phyloP scores from a whole-genome alignment of 176 grass and related monocot genomes.

The Oryza meridionalis region DNA sequence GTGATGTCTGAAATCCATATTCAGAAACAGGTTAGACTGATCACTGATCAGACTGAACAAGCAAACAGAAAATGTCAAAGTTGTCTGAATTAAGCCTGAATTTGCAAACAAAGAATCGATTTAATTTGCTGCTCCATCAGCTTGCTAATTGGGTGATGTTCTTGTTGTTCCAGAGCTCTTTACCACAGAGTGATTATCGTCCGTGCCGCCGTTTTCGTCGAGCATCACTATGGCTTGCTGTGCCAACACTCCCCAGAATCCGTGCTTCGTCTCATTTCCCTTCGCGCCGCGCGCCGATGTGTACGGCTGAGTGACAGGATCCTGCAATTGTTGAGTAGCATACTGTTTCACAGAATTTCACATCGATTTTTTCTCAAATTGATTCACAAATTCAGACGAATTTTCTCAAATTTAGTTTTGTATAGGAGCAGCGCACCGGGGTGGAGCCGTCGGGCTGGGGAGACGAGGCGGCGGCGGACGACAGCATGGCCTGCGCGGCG shows the following conservation, averaged over 20 bases:
- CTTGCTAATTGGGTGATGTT: not conserved
- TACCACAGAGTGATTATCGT: conserved; percentile 35
- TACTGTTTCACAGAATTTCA: not conserved
- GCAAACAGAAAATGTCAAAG: too few relatives aligned
- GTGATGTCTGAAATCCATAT: conserved; percentile 40
- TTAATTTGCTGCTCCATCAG: not conserved
- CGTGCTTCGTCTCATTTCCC: conserved; percentile 50
- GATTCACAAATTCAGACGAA: not conserved
- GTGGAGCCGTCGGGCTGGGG: not conserved
- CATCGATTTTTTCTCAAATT: not conserved
- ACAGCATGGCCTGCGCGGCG: conserved; percentile 8
- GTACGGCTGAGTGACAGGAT: conserved; percentile 46
- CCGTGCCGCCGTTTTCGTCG: conserved; percentile 51
- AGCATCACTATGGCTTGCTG: conserved; percentile 75
- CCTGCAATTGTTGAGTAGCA: conserved; percentile 29
- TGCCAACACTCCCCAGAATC: conserved; percentile 67
- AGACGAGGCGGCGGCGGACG: conserved; percentile 5
- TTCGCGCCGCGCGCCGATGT: conserved; percentile 47
- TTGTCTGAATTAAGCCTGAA: not conserved
- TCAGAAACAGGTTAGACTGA: too few relatives aligned
- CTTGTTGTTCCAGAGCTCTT: not conserved
- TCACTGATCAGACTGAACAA: not conserved
- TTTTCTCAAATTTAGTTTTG: not conserved
- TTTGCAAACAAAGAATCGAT: not conserved
- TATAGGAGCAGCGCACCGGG: not conserved